Evolutionary conservation across 2,329 filamentous ascomycete genomes (phyloP), one percentile per base, ranked within the genome.

Genomic region (Alternaria triticina): DNA sequence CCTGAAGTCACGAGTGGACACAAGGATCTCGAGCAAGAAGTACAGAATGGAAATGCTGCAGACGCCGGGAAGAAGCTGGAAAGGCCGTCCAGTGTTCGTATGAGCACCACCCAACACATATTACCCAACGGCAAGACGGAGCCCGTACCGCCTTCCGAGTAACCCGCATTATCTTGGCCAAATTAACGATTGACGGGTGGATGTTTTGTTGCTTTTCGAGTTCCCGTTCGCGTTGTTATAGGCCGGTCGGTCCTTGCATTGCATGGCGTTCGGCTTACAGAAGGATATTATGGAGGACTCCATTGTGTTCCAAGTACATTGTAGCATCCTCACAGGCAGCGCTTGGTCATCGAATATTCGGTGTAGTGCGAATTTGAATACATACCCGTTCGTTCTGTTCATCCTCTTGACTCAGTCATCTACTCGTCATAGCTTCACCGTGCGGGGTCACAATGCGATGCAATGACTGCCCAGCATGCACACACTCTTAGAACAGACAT

Each of bases 11-110:
- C 49, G 20, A 27, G 47, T 40, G 58, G 59, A 15, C 57, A 61
- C 27, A 12, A 36, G 11, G 43, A 55, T 11, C n/a, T 45, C 12
- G 54, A 45, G 22, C 55, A 45, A 30, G 43, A 46, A 6, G 54
- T 46, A n/a, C 47, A 25, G 23, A 45, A 30, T 5, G 61, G 43
- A 47, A 45, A 30, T 23, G 45, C 28, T n/a, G 47, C 43, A 12
- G 59, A 40, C 10, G 56, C 54, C 17, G 33, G 36, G 45, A 67
- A 54, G 52, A 61, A 62, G 40, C 30, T 50, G 17, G 66, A 62
- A 49, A 56, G 68, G n/a, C 68, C 68, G 6, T 20, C 51, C n/a
- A 64, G 67, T 20, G 52, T 69, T n/a, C 54, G 68, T n/a, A 68
- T 61, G 50, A 59, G 54, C 28, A 70, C 68, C 20, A 54, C 63